Evolutionary conservation across 2,329 filamentous ascomycete genomes (phyloP).

Genomic region (Pseudohalonectria lignicola): DNA sequence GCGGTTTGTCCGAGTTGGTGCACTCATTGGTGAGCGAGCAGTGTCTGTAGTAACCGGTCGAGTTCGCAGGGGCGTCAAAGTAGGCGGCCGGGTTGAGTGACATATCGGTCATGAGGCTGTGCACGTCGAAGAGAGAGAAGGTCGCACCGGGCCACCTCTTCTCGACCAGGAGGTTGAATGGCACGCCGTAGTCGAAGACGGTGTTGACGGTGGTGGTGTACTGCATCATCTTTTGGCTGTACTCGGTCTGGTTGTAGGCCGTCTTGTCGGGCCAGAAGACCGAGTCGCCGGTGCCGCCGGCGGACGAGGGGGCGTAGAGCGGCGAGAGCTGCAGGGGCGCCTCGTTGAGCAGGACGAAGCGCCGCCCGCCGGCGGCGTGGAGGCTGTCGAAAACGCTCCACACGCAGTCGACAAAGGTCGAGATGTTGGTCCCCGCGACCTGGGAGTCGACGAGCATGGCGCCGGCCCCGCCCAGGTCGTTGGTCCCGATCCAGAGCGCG

Average conservation of each 20-base stretch:
- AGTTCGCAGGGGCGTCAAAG: constrained; percentile 52
- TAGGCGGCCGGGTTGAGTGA: constrained; percentile 48
- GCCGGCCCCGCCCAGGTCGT: constrained; percentile 53
- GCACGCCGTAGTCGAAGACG: constrained; percentile 36
- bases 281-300: constrained; percentile 27
- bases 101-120: constrained; percentile 55
- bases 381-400: constrained; percentile 51
- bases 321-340: constrained; percentile 58
- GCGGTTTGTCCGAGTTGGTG: constrained; percentile 23
- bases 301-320: constrained; percentile 43
- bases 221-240: constrained; percentile 34
- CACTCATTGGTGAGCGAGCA: constrained; percentile 33
- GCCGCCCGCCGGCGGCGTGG: constrained; percentile 54
- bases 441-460: constrained; percentile 59
- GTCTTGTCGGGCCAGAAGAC: constrained; percentile 35
- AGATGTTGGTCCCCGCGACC: constrained; percentile 44
- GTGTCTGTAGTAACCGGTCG: constrained; percentile 43
- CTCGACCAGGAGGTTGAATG: constrained; percentile 30
- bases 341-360: constrained; percentile 62
- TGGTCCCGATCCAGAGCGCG: constrained; percentile 71
- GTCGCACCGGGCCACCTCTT: constrained; percentile 44
- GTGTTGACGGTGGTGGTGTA: constrained; percentile 39
- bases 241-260: constrained; percentile 33
- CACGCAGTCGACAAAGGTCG: constrained; percentile 57
- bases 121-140: constrained; percentile 57